Percentiles rank a stretch among this genome's conserved stretches.
Evolutionary conservation across 2,329 filamentous ascomycete genomes (phyloP).

Genomic region (Scedosporium minutisporum): DNA sequence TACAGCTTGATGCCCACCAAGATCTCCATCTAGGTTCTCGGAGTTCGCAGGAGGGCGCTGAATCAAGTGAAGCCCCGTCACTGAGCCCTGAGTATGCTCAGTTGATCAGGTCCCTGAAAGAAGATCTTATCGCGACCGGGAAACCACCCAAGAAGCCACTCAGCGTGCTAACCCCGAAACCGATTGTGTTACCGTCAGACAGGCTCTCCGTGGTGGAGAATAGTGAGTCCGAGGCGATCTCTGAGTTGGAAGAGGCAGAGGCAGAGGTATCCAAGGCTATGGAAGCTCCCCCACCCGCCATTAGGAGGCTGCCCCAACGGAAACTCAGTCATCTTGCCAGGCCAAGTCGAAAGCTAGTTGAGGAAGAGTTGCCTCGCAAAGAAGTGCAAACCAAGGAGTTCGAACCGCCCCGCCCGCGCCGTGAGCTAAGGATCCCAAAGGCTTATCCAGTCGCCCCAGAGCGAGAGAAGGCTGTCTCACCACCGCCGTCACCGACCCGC

Average conservation of each 20-base stretch:
- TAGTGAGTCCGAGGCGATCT: conserved; percentile 24
- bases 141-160: background rate
- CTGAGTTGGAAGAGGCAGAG: conserved; percentile 45
- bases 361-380: background rate
- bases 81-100: conserved; percentile 32
- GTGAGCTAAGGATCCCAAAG: background rate
- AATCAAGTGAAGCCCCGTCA: conserved; percentile 10
- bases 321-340: background rate
- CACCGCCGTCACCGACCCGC: background rate
- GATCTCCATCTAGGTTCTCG: conserved; percentile 29
- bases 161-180: background rate
- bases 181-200: background rate
- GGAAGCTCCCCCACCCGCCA: background rate
- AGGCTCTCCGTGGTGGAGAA: background rate
- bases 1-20: conserved; percentile 46
- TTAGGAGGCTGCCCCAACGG: conserved; percentile 2
- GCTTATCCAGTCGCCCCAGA: background rate
- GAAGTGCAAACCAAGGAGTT: background rate
- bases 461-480: background rate
- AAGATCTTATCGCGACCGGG: conserved; percentile 26
- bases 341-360: background rate
- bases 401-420: background rate
- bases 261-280: conserved; percentile 23
- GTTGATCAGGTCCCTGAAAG: conserved; percentile 31
- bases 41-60: conserved; percentile 18